These are phyloP conservation scores for Xylariaceae sp. DNA, from an alignment of 2,329 filamentous ascomycete species.

Conservation along the genomic window DNA sequence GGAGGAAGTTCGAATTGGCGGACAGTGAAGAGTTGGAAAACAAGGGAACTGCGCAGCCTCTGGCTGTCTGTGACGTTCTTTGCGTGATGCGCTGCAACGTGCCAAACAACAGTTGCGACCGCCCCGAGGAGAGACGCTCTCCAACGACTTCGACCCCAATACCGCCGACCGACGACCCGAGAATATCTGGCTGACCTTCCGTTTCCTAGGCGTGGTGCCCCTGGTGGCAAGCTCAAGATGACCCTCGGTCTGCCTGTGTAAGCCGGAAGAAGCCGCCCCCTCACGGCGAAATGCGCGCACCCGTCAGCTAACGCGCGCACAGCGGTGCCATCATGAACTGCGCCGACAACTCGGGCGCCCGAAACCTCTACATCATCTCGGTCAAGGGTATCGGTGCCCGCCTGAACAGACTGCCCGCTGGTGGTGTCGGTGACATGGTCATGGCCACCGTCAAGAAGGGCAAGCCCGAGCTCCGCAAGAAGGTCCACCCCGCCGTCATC, in stretches of 20 bases:
- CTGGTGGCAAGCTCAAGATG: slow-evolving; percentile 99
- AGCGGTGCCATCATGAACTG: slow-evolving; percentile 99
- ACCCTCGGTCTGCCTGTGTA: slow-evolving; percentile 99
- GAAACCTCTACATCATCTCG: slow-evolving; percentile 78
- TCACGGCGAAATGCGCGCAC: background rate
- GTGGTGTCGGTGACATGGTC: slow-evolving; percentile 16
- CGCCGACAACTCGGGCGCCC: slow-evolving; percentile 97
- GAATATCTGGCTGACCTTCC: slow-evolving; percentile 12
- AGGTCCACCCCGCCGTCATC: slow-evolving; percentile 99
- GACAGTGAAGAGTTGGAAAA: too few relatives aligned
- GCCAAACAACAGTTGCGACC: too few relatives aligned
- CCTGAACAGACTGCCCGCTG: slow-evolving; percentile 45
- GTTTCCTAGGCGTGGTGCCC: slow-evolving; percentile 66
- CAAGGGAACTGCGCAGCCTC: too few relatives aligned
- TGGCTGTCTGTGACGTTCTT: too few relatives aligned
- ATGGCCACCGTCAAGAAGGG: slow-evolving; percentile 38
- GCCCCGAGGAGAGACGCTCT: too few relatives aligned
- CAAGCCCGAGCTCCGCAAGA: slow-evolving; percentile 99
- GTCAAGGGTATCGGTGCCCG: slow-evolving; percentile 98
- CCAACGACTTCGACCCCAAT: too few relatives aligned
- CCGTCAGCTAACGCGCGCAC: slow-evolving; percentile 12
- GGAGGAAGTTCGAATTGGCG: too few relatives aligned
- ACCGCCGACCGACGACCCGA: too few relatives aligned
- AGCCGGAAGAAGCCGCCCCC: slow-evolving; percentile 37
- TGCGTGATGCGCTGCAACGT: too few relatives aligned